Evolutionary conservation across 495 filamentous ascomycete species (phyloP), one percentile per base, ranked within the genome.

Genomic region (Evernia prunastri): DNA sequence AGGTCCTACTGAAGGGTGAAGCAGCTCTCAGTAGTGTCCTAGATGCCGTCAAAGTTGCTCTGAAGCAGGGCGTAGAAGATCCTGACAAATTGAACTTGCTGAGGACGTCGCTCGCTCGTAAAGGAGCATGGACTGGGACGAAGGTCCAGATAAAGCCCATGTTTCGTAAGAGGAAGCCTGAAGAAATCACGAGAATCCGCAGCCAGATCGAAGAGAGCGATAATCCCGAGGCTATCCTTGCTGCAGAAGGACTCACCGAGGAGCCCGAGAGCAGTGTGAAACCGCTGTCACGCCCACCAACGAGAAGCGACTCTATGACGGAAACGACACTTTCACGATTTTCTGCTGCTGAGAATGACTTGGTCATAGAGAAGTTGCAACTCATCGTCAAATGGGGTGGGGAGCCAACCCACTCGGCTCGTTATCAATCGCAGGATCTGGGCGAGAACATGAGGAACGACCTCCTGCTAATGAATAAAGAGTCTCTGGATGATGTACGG

Each of bases 121-220:
- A 97, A 75, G 90, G 92, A 13, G 86, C 84, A 15, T 96, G 91
- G 89, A 85, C 91, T 12, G 94, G 94, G 1, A 98, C 94, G 7
- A 98, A 98, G 75, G 93, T 98, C 33, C 94, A 98, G 76, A 97
- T 98, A 69, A 98, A 98, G 76, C 94, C 94, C 2, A 92, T 98
- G 89, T 98, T 97, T 75, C 85, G 90, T 45, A 96, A 91, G 74
- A 79, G 86, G 58, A 88, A 87, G 72, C 79, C 80, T 15, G 82
- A 87, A 61, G 83, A 85, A 65, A 72, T 80, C 36, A 64, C 59
- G 45, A 64, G 49, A 47, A 53, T 66, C 65, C 33, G 64, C 59
- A 37, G 39, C 39, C 54, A 53, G 64, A 61, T 66, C 51, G 74
- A 76, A 65, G 56, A 61, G 43, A 42, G 64, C 68, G 45, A 42